Evolutionary conservation across 2,329 filamentous ascomycete genomes (phyloP).

Genomic region (Fusarium gaditjirri): DNA sequence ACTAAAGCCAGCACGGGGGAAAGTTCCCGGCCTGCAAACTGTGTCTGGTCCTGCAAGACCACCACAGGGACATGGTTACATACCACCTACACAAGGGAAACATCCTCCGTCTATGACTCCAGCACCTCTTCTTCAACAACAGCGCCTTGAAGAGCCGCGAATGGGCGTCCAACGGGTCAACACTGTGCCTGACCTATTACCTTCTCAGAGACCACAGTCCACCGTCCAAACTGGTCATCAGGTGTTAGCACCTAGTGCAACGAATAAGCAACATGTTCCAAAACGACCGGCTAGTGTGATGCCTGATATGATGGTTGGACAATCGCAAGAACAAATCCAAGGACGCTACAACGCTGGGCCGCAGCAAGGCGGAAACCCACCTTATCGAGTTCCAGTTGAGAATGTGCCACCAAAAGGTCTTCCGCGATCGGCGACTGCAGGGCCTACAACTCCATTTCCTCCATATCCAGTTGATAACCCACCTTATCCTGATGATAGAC

Average conservation of each 20-base stretch:
- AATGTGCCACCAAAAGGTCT: constrained; percentile 28
- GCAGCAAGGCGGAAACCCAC: constrained; percentile 13
- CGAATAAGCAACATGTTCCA: constrained; percentile 19
- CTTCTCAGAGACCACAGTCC: constrained; percentile 31
- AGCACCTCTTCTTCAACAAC: constrained; percentile 31
- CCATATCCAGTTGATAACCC: constrained; percentile 33
- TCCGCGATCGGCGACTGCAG: constrained; percentile 30
- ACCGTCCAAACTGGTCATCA: constrained; percentile 17
- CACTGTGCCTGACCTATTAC: constrained; percentile 38
- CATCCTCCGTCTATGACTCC: constrained; percentile 44
- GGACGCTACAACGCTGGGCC: background rate
- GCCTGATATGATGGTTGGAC: constrained; percentile 34
- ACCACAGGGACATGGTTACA: constrained; percentile 31
- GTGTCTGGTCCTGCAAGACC: background rate
- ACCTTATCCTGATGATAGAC: constrained; percentile 23
- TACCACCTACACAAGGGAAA: constrained; percentile 37
- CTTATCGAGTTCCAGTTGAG: constrained; percentile 30
- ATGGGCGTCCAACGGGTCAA: constrained; percentile 38
- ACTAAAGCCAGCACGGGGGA: constrained; percentile 40
- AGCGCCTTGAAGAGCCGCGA: constrained; percentile 33
- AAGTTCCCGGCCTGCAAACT: constrained; percentile 19
- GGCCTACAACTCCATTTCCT: constrained; percentile 24
- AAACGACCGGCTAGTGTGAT: constrained; percentile 36
- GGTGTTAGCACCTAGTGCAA: background rate
- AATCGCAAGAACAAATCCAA: constrained; percentile 1